phyloP scores from a whole-genome alignment of 331 rosid genomes.

The Erythrophleum ivorense region DNA sequence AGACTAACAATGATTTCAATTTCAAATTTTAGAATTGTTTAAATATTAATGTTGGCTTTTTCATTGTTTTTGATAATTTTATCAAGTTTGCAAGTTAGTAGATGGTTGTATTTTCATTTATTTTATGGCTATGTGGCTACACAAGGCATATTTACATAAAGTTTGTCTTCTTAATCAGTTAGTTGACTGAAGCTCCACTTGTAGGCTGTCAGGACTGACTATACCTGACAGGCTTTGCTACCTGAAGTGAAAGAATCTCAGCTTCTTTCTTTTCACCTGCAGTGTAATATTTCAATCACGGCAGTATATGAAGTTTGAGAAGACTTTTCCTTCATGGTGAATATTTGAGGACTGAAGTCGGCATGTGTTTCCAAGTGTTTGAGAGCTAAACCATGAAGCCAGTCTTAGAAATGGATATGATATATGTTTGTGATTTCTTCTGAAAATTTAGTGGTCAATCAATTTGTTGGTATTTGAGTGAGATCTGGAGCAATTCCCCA shows the following conservation, averaged over 20 bases:
- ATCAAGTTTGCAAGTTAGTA: neutral
- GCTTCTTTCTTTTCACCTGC: neutral
- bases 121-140: neutral
- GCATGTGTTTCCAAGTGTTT: neutral
- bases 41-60: too few species aligned
- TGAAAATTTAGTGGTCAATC: neutral
- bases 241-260: constrained; percentile 27
- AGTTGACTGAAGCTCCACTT: constrained; percentile 14
- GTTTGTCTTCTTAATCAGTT: neutral
- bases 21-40: too few species aligned
- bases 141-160: neutral
- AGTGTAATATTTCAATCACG: neutral
- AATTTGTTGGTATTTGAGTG: too few species aligned
- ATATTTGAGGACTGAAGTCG: neutral
- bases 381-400: neutral
- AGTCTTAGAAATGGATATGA: neutral
- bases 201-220: neutral
- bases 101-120: neutral
- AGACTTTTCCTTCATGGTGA: neutral
- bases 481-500: too few species aligned
- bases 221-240: constrained; percentile 26
- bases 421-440: neutral
- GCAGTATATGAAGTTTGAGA: constrained; percentile 29
- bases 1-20: neutral
- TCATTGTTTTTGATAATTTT: too few species aligned